Conservation (phyloP, 2,329 filamentous ascomycete genomes). For the Hypoxylon sp. region DNA sequence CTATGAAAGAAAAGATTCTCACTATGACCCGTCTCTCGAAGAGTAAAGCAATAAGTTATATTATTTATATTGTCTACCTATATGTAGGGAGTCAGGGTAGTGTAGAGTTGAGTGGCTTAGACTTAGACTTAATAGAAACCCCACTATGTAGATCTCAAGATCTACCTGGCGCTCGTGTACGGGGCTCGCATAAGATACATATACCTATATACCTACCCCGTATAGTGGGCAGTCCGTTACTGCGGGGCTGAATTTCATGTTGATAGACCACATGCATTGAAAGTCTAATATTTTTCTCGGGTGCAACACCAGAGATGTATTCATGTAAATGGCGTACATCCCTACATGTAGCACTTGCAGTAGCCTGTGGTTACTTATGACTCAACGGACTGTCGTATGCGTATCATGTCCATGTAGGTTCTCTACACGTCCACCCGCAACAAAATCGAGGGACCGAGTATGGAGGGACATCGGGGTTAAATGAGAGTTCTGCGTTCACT, state of each 20-base stretch:
- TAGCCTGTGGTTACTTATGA: not conserved
- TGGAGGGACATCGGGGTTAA: not conserved
- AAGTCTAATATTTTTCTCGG: not conserved
- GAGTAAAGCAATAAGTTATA: not conserved
- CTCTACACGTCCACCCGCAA: not conserved
- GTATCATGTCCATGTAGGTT: no score
- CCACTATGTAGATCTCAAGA: conserved; percentile 25
- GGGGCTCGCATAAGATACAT: no score
- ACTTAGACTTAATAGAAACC: not conserved
- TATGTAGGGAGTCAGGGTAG: no score
- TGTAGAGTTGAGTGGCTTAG: not conserved
- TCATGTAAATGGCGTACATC: not conserved
- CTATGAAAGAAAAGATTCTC: not conserved
- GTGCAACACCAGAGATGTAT: not conserved
- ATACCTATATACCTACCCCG: not conserved
- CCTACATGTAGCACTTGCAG: no score
- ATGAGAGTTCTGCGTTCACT: not conserved
- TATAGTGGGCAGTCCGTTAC: not conserved
- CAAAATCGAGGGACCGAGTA: not conserved
- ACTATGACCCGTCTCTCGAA: not conserved
- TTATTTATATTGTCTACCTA: no score
- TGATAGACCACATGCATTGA: no score
- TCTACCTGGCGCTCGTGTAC: no score
- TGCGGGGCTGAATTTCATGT: conserved; percentile 1
- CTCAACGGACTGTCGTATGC: no score